Conservation (phyloP, 768 basidiomycete genomes). For the Nidularia pulvinata region DNA sequence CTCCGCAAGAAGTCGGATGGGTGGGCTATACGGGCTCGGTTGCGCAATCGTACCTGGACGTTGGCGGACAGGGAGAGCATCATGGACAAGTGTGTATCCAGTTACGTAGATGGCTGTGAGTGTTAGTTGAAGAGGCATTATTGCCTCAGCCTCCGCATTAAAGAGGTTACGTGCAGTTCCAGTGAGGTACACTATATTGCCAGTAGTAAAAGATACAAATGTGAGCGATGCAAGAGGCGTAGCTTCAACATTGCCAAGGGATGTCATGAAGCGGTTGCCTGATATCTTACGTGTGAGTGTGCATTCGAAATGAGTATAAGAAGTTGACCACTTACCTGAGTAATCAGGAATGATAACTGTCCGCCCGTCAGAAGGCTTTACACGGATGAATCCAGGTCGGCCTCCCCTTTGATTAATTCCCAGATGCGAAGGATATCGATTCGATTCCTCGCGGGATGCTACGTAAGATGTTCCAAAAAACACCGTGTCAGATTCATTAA, state of each 20-base stretch:
- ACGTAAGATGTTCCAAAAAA: conserved; percentile 55
- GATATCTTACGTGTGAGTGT: not conserved
- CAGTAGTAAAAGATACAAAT: conserved; percentile 51
- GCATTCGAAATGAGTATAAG: not conserved
- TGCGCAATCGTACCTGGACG: conserved; percentile 14
- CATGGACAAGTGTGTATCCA: conserved; percentile 49
- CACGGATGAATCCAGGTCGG: conserved; percentile 56
- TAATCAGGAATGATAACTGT: conserved; percentile 56
- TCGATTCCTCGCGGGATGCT: conserved; percentile 32
- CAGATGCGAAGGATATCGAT: conserved; percentile 51
- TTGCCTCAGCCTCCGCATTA: conserved; percentile 39
- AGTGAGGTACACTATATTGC: conserved; percentile 63
- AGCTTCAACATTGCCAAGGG: conserved; percentile 60
- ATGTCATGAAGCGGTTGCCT: conserved; percentile 67
- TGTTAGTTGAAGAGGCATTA: conserved; percentile 57
- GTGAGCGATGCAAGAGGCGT: conserved; percentile 57
- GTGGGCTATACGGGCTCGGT: conserved; percentile 58
- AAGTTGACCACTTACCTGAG: conserved; percentile 34
- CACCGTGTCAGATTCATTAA: conserved; percentile 48
- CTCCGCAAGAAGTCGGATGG: conserved; percentile 48
- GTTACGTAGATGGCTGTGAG: conserved; percentile 48
- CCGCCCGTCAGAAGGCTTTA: conserved; percentile 45
- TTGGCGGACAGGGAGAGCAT: conserved; percentile 56
- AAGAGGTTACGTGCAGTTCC: conserved; percentile 50
- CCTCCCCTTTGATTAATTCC: conserved; percentile 70